Base-by-base conservation (phyloP, 371 early-diverging fungal genomes). In the Entomophthora muscae region DNA sequence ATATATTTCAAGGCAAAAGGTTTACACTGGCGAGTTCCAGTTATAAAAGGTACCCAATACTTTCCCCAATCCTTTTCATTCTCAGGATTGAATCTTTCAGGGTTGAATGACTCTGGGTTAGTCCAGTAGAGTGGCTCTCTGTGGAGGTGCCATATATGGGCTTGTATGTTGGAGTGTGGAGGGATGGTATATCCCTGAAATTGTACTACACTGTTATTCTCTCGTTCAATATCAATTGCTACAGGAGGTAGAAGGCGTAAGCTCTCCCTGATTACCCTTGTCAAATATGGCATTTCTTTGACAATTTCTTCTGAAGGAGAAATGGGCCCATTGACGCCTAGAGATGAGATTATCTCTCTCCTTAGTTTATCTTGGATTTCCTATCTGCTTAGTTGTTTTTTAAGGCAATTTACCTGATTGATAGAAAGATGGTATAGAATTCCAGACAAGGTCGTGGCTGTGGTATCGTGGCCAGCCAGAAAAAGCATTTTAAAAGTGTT, bases 391-490 rank as follows among this genome's bases (percentile, higher is more conserved):
- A 42, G 17, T n/a, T n/a, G 42, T 42, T 10, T 42, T 10, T 42
- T 10, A 42, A 42, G 17, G 5, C 1, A 17, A 33, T 17, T 22
- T 61, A 61, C 61, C 10, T 12, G 63, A 29, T 63, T 17, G 3
- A 28, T n/a, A 1, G 63, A 22, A 1, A 63, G 29, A 32, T 54
- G 55, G 30, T 63, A 63, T 13, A 63, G 23, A 23, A 53, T n/a
- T 10, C 24, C 24, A 13, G 63, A 63, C 2, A 63, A 13, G 22
- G 63, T 17, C 2, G 17, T 53, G 24, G 54, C 63, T 10, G 63
- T 63, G n/a, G 63, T 63, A 23, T 63, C 55, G 52, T 63, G 63
- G 1, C 63, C 63, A 30, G 63, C 63, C 7, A 63, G 31, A 32
- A 63, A 63, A 5, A 63, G 27, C 31, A 63, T 52, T 7, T 63